Percentiles rank a stretch among this genome's conserved stretches.
phyloP scores from a whole-genome alignment of 2,329 filamentous ascomycete species.

The Reticulascus tulasneorum region DNA sequence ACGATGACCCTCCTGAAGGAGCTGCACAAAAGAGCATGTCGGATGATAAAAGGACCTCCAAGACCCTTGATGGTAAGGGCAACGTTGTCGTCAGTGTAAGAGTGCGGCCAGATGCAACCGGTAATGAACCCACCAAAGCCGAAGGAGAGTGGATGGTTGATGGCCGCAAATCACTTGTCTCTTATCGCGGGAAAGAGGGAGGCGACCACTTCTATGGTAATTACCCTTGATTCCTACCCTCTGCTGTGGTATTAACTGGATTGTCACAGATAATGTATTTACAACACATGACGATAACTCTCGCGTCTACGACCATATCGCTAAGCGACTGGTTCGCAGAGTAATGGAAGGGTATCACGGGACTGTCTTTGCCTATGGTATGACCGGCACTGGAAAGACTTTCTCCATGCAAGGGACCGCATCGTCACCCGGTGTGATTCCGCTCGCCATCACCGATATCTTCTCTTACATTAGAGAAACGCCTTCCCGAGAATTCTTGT shows the following conservation, averaged over 20 bases:
- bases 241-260: slow-evolving; percentile 15
- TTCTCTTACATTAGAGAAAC: slow-evolving; percentile 99
- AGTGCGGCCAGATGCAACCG: slow-evolving; percentile 75
- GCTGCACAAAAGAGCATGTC: slow-evolving; percentile 27
- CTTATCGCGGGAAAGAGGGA: slow-evolving; percentile 82
- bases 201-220: slow-evolving; percentile 90
- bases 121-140: slow-evolving; percentile 52
- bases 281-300: slow-evolving; percentile 90
- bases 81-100: slow-evolving; percentile 95
- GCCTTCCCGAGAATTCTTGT: slow-evolving; percentile 85
- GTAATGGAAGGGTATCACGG: slow-evolving; percentile 99
- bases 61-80: slow-evolving; percentile 69
- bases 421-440: slow-evolving; percentile 92
- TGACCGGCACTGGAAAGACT: slow-evolving; percentile 98
- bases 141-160: slow-evolving; percentile 93
- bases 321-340: slow-evolving; percentile 87
- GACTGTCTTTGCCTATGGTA: slow-evolving; percentile 97
- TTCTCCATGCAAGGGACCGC: slow-evolving; percentile 99
- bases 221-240: slow-evolving; percentile 18
- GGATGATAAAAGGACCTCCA: slow-evolving; percentile 46
- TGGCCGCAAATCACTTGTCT: slow-evolving; percentile 73
- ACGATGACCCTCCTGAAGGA: slow-evolving; percentile 71
- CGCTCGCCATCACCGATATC: slow-evolving; percentile 95
- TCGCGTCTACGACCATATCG: slow-evolving; percentile 88
- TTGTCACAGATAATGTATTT: slow-evolving; percentile 85